phyloP scores from a whole-genome alignment of 768 basidiomycete genomes.

The Psilocybe subaeruginosa region DNA sequence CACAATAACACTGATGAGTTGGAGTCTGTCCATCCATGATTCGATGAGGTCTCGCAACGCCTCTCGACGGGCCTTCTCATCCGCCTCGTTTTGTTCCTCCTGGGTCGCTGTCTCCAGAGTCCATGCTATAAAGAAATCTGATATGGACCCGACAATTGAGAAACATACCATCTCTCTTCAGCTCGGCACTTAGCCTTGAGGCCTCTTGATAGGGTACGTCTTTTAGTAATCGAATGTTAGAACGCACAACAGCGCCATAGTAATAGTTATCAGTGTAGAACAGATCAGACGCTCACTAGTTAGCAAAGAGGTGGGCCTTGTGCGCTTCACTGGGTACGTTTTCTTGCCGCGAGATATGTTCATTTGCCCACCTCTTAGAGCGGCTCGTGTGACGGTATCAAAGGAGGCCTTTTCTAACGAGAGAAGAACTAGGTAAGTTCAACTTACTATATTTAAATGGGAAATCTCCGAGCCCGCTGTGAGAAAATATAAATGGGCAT shows the following conservation, averaged over 20 bases:
- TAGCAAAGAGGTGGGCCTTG: neutral
- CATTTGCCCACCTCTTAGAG: neutral
- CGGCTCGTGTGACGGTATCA: too few relatives aligned
- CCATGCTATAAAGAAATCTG: neutral
- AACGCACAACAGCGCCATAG: neutral
- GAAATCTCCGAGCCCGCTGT: neutral
- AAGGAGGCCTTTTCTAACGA: too few relatives aligned
- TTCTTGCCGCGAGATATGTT: neutral
- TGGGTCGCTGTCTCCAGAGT: conserved; percentile 34
- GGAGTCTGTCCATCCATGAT: conserved; percentile 65
- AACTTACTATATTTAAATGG: neutral
- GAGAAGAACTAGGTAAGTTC: too few relatives aligned
- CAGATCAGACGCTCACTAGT: neutral
- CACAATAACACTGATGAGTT: conserved; percentile 63
- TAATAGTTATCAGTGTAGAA: neutral
- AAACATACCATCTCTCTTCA: neutral
- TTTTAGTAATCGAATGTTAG: neutral
- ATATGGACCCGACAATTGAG: neutral
- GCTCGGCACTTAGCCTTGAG: neutral
- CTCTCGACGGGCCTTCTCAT: conserved; percentile 35
- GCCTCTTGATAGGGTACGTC: neutral
- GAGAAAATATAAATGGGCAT: neutral
- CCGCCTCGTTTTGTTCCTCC: conserved; percentile 49
- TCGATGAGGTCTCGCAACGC: conserved; percentile 55
- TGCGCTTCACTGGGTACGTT: neutral